Percentiles rank a stretch among this genome's conserved stretches.
Evolutionary conservation across 2,329 filamentous ascomycete genomes (phyloP).

Genomic region (Ophiocordyceps camponoti-saundersi): DNA sequence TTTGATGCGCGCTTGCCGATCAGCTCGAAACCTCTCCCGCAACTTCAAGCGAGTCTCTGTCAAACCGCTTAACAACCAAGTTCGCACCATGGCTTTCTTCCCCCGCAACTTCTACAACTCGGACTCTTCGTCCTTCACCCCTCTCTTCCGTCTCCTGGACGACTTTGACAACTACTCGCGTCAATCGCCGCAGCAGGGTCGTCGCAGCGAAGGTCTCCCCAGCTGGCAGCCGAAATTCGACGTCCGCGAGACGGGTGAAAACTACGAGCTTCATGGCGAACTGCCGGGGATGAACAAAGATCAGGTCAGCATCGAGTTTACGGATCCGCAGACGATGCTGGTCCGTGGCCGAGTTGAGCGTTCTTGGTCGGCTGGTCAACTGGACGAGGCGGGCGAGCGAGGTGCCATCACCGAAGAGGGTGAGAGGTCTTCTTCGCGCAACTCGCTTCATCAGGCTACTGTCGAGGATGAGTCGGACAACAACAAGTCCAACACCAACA

Average conservation of each 20-base stretch:
- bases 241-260: constrained; percentile 48
- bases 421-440: constrained; percentile 17
- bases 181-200: constrained; percentile 12
- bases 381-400: constrained; percentile 23
- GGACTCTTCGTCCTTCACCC: constrained; percentile 31
- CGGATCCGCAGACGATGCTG: constrained; percentile 54
- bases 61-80: constrained; percentile 8
- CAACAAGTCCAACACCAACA: constrained; percentile 6
- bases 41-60: constrained; percentile 9
- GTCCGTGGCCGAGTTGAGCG: constrained; percentile 56
- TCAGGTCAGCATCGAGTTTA: constrained; percentile 63
- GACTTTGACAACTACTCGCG: constrained; percentile 42
- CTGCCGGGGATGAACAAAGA: constrained; percentile 61
- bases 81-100: constrained; percentile 42
- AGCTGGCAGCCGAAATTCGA: constrained; percentile 67
- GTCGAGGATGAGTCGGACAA: constrained; percentile 44
- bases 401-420: constrained; percentile 23
- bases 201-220: constrained; percentile 15
- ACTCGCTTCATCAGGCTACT: constrained; percentile 34
- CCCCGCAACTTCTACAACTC: constrained; percentile 30
- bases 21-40: constrained; percentile 8
- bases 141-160: constrained; percentile 47
- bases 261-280: constrained; percentile 67
- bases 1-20: constrained; percentile 9
- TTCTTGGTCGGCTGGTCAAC: constrained; percentile 34